Evolutionary conservation across 768 basidiomycete species (phyloP).

Genomic region (Hygrophorus pudorinus): DNA sequence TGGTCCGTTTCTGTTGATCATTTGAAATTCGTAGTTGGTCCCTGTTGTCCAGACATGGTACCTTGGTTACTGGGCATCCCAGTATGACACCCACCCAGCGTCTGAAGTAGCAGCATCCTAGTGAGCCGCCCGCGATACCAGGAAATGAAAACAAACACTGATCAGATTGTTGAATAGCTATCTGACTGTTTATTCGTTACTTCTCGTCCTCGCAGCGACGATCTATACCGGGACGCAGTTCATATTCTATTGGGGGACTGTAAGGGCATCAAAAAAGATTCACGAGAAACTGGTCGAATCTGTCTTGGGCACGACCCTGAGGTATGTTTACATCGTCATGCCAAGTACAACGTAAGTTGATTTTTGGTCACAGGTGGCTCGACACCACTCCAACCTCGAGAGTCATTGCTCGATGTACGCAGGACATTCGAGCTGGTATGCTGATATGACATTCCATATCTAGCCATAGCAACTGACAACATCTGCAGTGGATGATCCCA

Average conservation of each 20-base stretch:
- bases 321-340: constrained; percentile 23
- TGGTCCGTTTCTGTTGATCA: too few species aligned
- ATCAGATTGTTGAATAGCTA: constrained; percentile 27
- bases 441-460: constrained; percentile 29
- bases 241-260: constrained; percentile 35
- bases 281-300: constrained; percentile 43
- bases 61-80: constrained; percentile 36
- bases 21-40: too few species aligned
- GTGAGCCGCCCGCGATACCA: constrained; percentile 22
- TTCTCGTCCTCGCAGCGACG: not conserved
- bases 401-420: constrained; percentile 56
- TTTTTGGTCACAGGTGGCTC: constrained; percentile 30
- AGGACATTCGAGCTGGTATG: constrained; percentile 43
- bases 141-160: constrained; percentile 10
- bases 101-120: constrained; percentile 22
- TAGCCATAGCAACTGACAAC: constrained; percentile 14
- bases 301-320: constrained; percentile 49
- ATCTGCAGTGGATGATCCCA: constrained; percentile 41
- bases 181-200: constrained; percentile 28
- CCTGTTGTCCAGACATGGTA: constrained; percentile 27
- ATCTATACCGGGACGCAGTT: constrained; percentile 15
- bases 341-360: not conserved
- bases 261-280: constrained; percentile 45
- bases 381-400: constrained; percentile 38
- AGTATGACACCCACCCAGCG: constrained; percentile 24